Conservation (phyloP, 2,329 filamentous ascomycete genomes). For the Plectosphaerella sp. region DNA sequence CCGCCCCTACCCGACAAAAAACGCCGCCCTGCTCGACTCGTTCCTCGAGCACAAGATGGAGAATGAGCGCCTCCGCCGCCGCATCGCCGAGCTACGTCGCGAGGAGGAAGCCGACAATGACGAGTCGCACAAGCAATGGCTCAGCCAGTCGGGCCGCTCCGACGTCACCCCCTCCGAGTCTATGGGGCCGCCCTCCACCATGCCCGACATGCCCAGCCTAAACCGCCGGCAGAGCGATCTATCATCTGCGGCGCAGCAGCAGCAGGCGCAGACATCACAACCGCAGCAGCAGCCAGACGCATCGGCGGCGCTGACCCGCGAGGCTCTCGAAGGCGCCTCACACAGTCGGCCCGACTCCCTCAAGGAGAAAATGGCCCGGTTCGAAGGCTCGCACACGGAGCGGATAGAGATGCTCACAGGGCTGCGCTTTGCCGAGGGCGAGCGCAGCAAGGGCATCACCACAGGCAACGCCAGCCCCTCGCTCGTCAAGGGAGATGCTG, state of each 20-base stretch:
- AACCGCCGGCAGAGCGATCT: slow-evolving; percentile 20
- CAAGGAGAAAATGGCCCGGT: slow-evolving; percentile 78
- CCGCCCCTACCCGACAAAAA: slow-evolving; percentile 84
- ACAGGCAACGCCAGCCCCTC: slow-evolving; percentile 79
- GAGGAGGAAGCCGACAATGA: slow-evolving; percentile 82
- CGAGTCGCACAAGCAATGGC: slow-evolving; percentile 57
- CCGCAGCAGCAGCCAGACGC: slow-evolving; percentile 63
- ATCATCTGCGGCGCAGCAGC: not conserved
- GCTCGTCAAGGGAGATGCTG: slow-evolving; percentile 79
- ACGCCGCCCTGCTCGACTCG: slow-evolving; percentile 78
- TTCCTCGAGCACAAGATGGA: slow-evolving; percentile 97
- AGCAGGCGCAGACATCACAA: slow-evolving; percentile 44
- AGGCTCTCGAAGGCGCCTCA: slow-evolving; percentile 72
- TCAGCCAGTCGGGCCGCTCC: slow-evolving; percentile 51
- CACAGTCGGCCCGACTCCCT: slow-evolving; percentile 69
- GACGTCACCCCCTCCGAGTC: slow-evolving; percentile 48
- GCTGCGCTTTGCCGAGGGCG: slow-evolving; percentile 80
- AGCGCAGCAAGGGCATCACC: slow-evolving; percentile 81
- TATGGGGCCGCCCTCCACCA: slow-evolving; percentile 27
- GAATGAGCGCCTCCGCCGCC: slow-evolving; percentile 79
- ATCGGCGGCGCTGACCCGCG: slow-evolving; percentile 64
- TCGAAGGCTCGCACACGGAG: slow-evolving; percentile 76
- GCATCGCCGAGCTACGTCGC: slow-evolving; percentile 77
- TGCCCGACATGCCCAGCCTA: slow-evolving; percentile 14
- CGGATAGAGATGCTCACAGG: slow-evolving; percentile 93